A percentile compares a stretch with the other conserved stretches of the same genome.
phyloP scores from a whole-genome alignment of 441 rosid genomes.

The Aleurites moluccanus region DNA sequence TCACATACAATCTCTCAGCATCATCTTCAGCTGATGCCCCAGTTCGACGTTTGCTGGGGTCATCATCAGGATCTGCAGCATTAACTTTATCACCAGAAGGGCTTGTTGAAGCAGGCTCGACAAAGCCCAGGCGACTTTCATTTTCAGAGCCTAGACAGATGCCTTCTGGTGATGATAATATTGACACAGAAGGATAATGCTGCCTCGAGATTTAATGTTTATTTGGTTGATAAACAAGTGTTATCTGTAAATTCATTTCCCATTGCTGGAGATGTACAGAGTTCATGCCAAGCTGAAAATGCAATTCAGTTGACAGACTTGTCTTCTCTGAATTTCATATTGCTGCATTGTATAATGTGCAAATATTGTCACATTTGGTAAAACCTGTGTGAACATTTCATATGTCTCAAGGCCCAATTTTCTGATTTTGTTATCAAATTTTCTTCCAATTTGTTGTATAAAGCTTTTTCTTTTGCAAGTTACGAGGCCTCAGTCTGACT shows the following conservation, averaged over 20 bases:
- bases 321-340: constrained; percentile 42
- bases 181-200: constrained; percentile 59
- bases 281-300: constrained; percentile 42
- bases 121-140: constrained; percentile 61
- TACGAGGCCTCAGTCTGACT: constrained; percentile 1
- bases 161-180: constrained; percentile 63
- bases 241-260: constrained; percentile 71
- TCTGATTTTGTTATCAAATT: constrained; percentile 12
- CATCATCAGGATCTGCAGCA: constrained; percentile 54
- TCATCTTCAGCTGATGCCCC: constrained; percentile 62
- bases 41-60: constrained; percentile 48
- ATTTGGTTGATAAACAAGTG: constrained; percentile 34
- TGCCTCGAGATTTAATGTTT: constrained; percentile 23
- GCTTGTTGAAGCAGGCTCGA: constrained; percentile 64
- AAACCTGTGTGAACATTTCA: constrained; percentile 52
- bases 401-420: constrained; percentile 27
- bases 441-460: constrained; percentile 10
- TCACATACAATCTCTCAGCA: constrained; percentile 61
- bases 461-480: constrained; percentile 18
- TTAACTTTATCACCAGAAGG: constrained; percentile 59
- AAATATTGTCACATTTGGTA: constrained; percentile 49
- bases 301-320: constrained; percentile 47
- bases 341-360: constrained; percentile 54
- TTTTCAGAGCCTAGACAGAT: constrained; percentile 82
- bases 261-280: constrained; percentile 60